Evolutionary conservation across 1,139 yeast species (phyloP), one percentile per base, ranked within the genome.

Genomic region (Ashbya aceris): DNA sequence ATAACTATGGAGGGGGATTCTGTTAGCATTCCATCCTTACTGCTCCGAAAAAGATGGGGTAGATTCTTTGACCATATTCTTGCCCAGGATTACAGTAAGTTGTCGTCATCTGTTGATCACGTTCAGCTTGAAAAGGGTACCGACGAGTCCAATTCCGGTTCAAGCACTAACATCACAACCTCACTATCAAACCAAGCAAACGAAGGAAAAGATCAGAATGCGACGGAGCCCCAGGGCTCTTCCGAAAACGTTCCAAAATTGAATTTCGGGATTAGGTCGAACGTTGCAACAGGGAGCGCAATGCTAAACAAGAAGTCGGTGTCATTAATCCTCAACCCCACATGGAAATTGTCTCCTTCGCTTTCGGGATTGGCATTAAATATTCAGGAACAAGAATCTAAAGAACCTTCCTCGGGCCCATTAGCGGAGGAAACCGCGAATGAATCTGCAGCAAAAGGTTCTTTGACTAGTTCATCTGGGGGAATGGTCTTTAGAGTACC

Each of bases 41-140:
- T 82, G 2, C 67, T 83, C 41, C 67, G 82, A 50, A 81, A 78
- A 52, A 67, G 91, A 55, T 83, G 93, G 93, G 91, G 91, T 0
- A 60, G 74, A 30, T 79, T 74, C 50, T 83, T 83, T 55, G 78
- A 78, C 46, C 70, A 70, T 49, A 50, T 82, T 20, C 59, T 82
- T 37, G 70, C 86, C 0, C 71, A 71, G 49, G 84, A 81, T 0
- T 82, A 81, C 55, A 76, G 81, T 2, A 67, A 48, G 34, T 53
- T 53, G 4, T 47, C 52, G 27, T 41, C 49, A 9, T 34, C 37
- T 14, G 20, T 34, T 23, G 29, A 34, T 34, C 29, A 9, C 4
- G 12, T 9, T 4, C 10, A n/a, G 14, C 5, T 12, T 34, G n/a
- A n/a, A 10, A 43, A 43, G 26, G 43, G 38, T 8, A 27, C 36